These are phyloP conservation scores for Camelina hispida DNA, from an alignment of 345 rosid species.

Conservation along the genomic window DNA sequence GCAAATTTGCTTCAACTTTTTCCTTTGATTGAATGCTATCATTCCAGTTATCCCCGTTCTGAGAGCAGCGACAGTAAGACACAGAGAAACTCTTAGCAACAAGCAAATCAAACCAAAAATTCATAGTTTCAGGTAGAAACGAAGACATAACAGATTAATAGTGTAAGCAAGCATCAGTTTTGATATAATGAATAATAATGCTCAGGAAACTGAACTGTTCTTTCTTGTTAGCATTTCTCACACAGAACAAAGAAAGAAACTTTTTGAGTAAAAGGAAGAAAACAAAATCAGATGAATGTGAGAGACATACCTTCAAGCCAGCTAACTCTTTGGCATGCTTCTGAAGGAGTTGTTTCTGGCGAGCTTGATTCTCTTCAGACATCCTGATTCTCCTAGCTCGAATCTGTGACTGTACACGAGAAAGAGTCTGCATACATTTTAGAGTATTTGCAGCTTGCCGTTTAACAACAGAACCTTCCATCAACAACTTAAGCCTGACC, in stretches of 20 bases:
- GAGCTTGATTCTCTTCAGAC: conserved; percentile 93
- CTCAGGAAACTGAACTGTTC: conserved; percentile 2
- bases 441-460: conserved; percentile 83
- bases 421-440: conserved; percentile 85
- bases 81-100: conserved; percentile 7
- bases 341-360: conserved; percentile 85
- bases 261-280: not conserved
- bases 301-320: conserved; percentile 59
- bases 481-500: conserved; percentile 75
- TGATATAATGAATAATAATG: not conserved
- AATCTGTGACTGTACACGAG: conserved; percentile 89
- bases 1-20: conserved; percentile 78
- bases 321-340: conserved; percentile 89
- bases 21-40: conserved; percentile 92
- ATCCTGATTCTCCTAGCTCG: conserved; percentile 76
- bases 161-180: not conserved
- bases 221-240: not conserved
- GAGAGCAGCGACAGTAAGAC: conserved; percentile 38
- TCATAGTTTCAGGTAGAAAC: conserved; percentile 21
- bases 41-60: conserved; percentile 95
- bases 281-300: not conserved
- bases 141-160: not conserved
- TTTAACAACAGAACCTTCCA: conserved; percentile 85
- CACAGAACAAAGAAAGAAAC: not conserved
- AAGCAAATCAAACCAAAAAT: not conserved